Evolutionary conservation across 805 yeast species (phyloP).

Genomic region (Myxozyma geophila): DNA sequence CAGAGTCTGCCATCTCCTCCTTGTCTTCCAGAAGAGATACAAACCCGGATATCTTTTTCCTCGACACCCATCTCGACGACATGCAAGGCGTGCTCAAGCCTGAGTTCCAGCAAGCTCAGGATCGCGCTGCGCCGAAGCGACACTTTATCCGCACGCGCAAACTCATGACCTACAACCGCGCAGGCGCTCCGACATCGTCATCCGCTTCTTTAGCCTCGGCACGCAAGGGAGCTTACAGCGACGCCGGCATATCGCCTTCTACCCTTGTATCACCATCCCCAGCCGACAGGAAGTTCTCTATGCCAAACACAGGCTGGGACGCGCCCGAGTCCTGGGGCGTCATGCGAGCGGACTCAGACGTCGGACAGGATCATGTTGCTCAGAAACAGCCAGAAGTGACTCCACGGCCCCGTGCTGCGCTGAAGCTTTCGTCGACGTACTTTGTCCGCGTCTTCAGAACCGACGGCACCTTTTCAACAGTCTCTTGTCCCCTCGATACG

Average conservation of each 20-base stretch:
- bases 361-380: background rate
- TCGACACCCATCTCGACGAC: constrained; percentile 56
- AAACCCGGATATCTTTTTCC: constrained; percentile 32
- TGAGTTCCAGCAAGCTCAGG: constrained; percentile 15
- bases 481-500: constrained; percentile 77
- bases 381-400: constrained; percentile 12
- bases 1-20: background rate
- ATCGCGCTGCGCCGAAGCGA: constrained; percentile 29
- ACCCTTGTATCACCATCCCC: constrained; percentile 4
- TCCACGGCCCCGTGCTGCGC: constrained; percentile 7
- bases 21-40: background rate
- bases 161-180: constrained; percentile 32
- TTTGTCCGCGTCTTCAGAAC: constrained; percentile 77
- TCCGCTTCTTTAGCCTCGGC: background rate
- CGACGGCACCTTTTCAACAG: constrained; percentile 83
- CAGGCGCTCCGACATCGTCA: constrained; percentile 17
- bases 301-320: constrained; percentile 48
- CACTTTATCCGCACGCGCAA: constrained; percentile 39
- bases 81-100: constrained; percentile 56
- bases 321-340: constrained; percentile 71
- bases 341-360: constrained; percentile 35
- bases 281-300: background rate
- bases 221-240: background rate
- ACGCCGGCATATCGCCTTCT: constrained; percentile 9
- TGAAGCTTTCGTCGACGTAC: constrained; percentile 39